Evolutionary conservation across 768 basidiomycete species (phyloP).

Genomic region (Tremella fuciformis): DNA sequence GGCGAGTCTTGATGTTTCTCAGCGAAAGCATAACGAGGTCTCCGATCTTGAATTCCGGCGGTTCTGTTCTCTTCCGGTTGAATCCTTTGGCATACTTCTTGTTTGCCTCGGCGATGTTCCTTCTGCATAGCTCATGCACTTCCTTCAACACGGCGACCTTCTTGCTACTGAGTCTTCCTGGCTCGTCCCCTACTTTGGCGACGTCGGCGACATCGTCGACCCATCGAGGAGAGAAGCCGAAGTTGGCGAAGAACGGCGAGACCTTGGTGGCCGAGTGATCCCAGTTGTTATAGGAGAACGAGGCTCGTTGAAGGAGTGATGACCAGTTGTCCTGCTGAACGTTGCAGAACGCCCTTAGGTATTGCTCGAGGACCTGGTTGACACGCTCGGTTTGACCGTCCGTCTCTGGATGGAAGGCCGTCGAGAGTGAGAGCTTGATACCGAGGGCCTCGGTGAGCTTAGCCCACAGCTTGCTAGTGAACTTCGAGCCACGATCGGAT

Average conservation of each 20-base stretch:
- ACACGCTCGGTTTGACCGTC: neutral
- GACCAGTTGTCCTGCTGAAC: neutral
- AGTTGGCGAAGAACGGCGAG: neutral
- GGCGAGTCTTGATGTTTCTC: too few species aligned
- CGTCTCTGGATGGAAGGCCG: constrained; percentile 56
- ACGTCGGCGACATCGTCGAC: neutral
- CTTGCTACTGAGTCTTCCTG: neutral
- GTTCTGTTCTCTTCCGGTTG: too few species aligned
- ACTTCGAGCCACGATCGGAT: constrained; percentile 41
- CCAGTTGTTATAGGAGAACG: neutral
- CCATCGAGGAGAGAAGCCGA: neutral
- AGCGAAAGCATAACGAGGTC: too few species aligned
- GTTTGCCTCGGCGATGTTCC: neutral
- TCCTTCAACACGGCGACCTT: neutral
- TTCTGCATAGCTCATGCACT: neutral
- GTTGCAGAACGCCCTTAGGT: neutral
- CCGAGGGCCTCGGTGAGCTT: constrained; percentile 34
- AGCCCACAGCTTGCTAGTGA: constrained; percentile 48
- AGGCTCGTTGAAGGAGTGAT: neutral
- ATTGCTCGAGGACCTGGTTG: neutral
- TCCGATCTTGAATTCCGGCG: too few species aligned
- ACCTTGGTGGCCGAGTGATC: neutral
- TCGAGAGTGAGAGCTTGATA: constrained; percentile 22
- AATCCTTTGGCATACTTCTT: too few species aligned
- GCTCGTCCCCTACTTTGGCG: neutral